These are phyloP conservation scores for Furcasterigmium furcatum DNA, from an alignment of 2,329 filamentous ascomycete species.

Conservation along the genomic window DNA sequence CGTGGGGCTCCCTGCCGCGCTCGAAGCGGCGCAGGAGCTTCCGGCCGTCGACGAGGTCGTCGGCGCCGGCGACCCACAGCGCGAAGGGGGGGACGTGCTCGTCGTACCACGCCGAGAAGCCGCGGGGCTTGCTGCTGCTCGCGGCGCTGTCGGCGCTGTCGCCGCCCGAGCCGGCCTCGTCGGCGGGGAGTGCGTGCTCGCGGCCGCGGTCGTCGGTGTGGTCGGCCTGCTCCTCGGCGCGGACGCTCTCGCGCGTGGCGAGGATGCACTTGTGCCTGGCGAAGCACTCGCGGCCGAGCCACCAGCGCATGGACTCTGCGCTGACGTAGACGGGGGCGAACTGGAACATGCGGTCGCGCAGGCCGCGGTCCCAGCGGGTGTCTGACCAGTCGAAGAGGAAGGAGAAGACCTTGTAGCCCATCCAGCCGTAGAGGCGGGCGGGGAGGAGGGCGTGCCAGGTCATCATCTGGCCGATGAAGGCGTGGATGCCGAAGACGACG, in stretches of 20 bases:
- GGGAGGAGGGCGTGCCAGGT: constrained; percentile 68
- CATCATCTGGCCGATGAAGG: constrained; percentile 95
- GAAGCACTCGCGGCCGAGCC: constrained; percentile 86
- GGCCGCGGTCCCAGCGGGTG: constrained; percentile 74
- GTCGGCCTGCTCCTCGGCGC: constrained; percentile 59
- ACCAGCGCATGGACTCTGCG: constrained; percentile 91
- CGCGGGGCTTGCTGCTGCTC: constrained; percentile 36
- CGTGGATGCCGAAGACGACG: constrained; percentile 83
- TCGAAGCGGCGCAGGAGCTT: constrained; percentile 72
- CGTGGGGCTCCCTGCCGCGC: constrained; percentile 75
- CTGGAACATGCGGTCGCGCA: constrained; percentile 83
- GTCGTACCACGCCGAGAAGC: constrained; percentile 76
- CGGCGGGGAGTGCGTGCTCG: constrained; percentile 20
- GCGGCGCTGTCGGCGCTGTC: constrained; percentile 2
- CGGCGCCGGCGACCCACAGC: constrained; percentile 80
- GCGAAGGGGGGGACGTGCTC: constrained; percentile 77
- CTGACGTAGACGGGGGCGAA: constrained; percentile 90
- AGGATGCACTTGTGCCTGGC: constrained; percentile 78
- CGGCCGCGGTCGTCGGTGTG: constrained; percentile 33
- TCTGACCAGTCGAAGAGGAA: constrained; percentile 91
- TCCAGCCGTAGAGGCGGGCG: constrained; percentile 67
- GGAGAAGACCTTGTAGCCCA: constrained; percentile 86
- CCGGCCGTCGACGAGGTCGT: constrained; percentile 80
- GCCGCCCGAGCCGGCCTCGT: constrained; percentile 26
- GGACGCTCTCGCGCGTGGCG: constrained; percentile 68